Evolutionary conservation across 2,329 filamentous ascomycete species (phyloP).

Genomic region (Orbilia oligospora): DNA sequence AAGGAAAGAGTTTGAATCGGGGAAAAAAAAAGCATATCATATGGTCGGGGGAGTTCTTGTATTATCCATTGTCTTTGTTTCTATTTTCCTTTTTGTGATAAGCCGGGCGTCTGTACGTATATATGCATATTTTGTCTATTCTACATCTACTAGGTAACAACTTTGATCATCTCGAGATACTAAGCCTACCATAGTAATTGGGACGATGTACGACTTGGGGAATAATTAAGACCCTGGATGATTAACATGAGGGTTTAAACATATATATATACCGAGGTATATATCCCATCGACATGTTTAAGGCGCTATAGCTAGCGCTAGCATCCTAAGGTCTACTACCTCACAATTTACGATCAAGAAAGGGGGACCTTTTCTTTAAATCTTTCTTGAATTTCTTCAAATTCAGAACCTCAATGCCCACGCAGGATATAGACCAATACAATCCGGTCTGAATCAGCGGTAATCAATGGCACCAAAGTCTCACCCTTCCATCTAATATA

Average conservation of each 20-base stretch:
- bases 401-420: background rate
- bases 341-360: too few relatives aligned
- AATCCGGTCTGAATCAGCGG: background rate
- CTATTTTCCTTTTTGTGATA: background rate
- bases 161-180: background rate
- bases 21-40: too few relatives aligned
- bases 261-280: too few relatives aligned
- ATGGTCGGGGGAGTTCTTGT: too few relatives aligned
- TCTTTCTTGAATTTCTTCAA: background rate
- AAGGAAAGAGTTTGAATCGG: too few relatives aligned
- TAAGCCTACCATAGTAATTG: too few relatives aligned
- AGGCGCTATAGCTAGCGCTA: too few relatives aligned
- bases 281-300: too few relatives aligned
- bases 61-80: background rate
- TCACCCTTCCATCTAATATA: background rate
- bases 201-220: too few relatives aligned
- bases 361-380: background rate
- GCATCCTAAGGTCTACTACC: too few relatives aligned
- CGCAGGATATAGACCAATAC: background rate
- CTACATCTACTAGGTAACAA: background rate
- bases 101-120: background rate
- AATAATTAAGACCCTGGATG: too few relatives aligned
- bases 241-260: too few relatives aligned
- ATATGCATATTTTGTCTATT: background rate
- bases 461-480: background rate